Base-by-base conservation (phyloP, 257 asterid genomes). In the Capsicum chinense region DNA sequence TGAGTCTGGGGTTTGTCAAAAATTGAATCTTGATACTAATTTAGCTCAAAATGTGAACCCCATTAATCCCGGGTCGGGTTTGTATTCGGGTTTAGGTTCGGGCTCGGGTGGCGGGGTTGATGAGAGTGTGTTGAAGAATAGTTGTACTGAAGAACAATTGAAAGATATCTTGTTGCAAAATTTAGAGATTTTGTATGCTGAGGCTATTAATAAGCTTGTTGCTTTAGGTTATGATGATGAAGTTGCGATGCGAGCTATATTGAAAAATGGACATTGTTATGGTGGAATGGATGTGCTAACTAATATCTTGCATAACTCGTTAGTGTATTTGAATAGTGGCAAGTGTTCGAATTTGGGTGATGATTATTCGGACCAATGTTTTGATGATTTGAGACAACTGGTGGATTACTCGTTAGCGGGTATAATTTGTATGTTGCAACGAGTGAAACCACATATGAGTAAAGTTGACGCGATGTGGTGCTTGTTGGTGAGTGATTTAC, bases 391-490 rank as follows among this genome's bases (percentile, higher is more conserved):
- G 91, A 93, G 93, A 90, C 97, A 93, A 90, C 86, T 97, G 82
- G 94, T 87, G 87, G 98, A 93, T 88, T 93, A 93, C 87, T 93
- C 99, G 0, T 93, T 97, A 73, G 89, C 93, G 0, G 96, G 97
- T n/a, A 89, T 95, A 98, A 93, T 97, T 79, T 90, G 93, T 84
- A 88, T 97, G 87, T 88, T 97, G 94, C 98, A 97, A 79, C 97
- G 92, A 87, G 86, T 93, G 69, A 93, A 93, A 89, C 98, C 98
- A 14, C 94, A 92, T 81, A 84, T 95, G 92, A 93, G 92, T 70
- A 93, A 88, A 76, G 97, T 94, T 16, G 98, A 95, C 48, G 98
- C 98, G 1, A 93, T 97, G 99, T 95, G 98, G 99, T 93, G 98
- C 89, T 91, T 97, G 86, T 83, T 97, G 83, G 93, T 93, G 97